phyloP scores from a whole-genome alignment of 148 eudicot species.

The Fagopyrum esculentum region DNA sequence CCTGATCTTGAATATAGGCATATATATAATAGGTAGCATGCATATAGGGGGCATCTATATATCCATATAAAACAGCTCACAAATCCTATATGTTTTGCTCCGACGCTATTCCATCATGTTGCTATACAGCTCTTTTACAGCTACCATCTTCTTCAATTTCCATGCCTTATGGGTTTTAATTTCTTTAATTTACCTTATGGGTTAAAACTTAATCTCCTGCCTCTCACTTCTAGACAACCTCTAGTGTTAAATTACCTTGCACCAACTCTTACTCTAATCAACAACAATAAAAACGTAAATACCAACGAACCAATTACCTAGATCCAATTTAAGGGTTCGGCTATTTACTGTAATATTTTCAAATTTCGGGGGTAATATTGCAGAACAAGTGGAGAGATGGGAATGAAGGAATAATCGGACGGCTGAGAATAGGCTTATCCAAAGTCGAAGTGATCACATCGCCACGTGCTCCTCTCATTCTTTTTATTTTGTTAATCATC shows the following conservation, averaged over 20 bases:
- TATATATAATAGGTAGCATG: background rate
- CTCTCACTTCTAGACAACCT: too few species aligned
- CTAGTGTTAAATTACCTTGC: too few species aligned
- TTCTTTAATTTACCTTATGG: background rate
- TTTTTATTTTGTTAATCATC: slow-evolving; percentile 9
- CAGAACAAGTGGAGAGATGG: background rate
- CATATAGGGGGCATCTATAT: background rate
- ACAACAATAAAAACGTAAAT: too few species aligned
- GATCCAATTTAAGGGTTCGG: too few species aligned
- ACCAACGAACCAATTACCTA: too few species aligned
- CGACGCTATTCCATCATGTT: background rate
- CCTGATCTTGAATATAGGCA: background rate
- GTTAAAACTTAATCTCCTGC: too few species aligned
- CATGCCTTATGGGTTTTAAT: background rate
- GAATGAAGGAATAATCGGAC: background rate
- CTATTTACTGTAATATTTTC: too few species aligned
- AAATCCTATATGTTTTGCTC: slow-evolving; percentile 6
- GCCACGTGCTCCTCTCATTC: slow-evolving; percentile 71
- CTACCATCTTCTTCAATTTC: background rate
- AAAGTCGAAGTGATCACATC: slow-evolving; percentile 24
- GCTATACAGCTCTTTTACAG: background rate
- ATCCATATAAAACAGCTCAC: slow-evolving; percentile 2
- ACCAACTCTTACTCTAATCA: too few species aligned
- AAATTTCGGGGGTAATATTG: too few species aligned
- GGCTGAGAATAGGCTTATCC: slow-evolving; percentile 3